These are phyloP conservation scores for Pyrenophora teres DNA, from an alignment of 2,329 filamentous ascomycete genomes.

Conservation along the genomic window DNA sequence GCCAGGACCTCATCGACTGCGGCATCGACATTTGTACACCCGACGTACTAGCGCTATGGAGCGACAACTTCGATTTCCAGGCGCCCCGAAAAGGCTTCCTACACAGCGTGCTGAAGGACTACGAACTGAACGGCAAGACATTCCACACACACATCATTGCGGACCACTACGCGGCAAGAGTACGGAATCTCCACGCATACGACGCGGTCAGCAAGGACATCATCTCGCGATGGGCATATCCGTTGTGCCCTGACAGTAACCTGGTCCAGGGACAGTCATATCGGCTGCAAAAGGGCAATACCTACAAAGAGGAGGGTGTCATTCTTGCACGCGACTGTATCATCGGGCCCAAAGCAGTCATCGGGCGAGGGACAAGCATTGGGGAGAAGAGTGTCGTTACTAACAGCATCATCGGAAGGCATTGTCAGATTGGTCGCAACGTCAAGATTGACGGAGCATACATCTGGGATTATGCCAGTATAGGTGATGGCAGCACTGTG, in stretches of 20 bases:
- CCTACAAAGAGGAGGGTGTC: conserved; percentile 80
- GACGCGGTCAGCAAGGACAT: conserved; percentile 86
- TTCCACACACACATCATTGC: conserved; percentile 87
- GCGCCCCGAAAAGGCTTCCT: conserved; percentile 85
- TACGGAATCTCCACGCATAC: conserved; percentile 85
- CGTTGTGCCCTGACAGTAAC: conserved; percentile 88
- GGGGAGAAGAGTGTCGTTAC: conserved; percentile 72
- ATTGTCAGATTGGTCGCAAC: conserved; percentile 85
- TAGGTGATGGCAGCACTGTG: conserved; percentile 76
- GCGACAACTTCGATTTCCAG: conserved; percentile 97
- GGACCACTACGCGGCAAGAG: conserved; percentile 83
- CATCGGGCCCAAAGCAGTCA: conserved; percentile 70
- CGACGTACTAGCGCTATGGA: conserved; percentile 92
- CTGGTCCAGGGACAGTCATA: conserved; percentile 78
- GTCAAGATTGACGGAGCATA: conserved; percentile 79
- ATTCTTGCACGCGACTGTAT: conserved; percentile 73
- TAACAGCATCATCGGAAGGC: conserved; percentile 79
- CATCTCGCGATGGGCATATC: conserved; percentile 85
- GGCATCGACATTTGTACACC: conserved; percentile 97
- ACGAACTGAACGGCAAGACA: conserved; percentile 95
- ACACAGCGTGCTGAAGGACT: conserved; percentile 92
- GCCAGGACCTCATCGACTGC: conserved; percentile 88
- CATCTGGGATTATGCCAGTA: conserved; percentile 82
- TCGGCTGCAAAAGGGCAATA: conserved; percentile 67
- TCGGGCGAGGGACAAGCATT: conserved; percentile 77